A percentile compares a stretch with the other conserved stretches of the same genome.
Evolutionary conservation across 2,329 filamentous ascomycete species (phyloP).

Genomic region (Fusarium sambucinum): DNA sequence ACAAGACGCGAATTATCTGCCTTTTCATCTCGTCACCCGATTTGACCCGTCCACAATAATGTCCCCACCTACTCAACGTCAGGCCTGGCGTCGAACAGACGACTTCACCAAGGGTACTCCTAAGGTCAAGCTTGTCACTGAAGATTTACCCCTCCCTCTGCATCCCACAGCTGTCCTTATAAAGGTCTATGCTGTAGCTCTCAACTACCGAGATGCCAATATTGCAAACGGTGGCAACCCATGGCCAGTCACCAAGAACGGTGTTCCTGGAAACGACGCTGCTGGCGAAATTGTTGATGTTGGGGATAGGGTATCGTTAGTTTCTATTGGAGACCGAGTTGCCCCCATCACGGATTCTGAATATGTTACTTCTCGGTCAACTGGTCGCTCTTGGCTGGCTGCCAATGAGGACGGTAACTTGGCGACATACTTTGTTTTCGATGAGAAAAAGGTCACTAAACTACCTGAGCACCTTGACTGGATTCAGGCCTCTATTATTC

Average conservation of each 20-base stretch:
- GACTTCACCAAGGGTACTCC: too few relatives aligned
- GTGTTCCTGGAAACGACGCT: constrained; percentile 55
- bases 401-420: constrained; percentile 59
- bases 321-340: constrained; percentile 54
- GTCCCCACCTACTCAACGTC: too few relatives aligned
- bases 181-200: too few relatives aligned
- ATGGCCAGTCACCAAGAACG: constrained; percentile 30
- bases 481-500: constrained; percentile 53
- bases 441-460: constrained; percentile 53
- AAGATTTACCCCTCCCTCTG: too few relatives aligned
- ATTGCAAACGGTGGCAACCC: too few relatives aligned
- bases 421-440: constrained; percentile 57
- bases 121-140: too few relatives aligned
- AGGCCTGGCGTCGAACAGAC: too few relatives aligned
- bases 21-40: too few relatives aligned
- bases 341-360: constrained; percentile 55
- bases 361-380: constrained; percentile 55
- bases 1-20: too few relatives aligned
- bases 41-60: too few relatives aligned
- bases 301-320: constrained; percentile 51
- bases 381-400: constrained; percentile 56
- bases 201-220: too few relatives aligned
- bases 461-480: constrained; percentile 55
- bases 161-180: too few relatives aligned
- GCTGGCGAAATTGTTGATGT: constrained; percentile 54